These are phyloP conservation scores for Stenocarpella maydis DNA, from an alignment of 2,329 filamentous ascomycete genomes.

Conservation along the genomic window DNA sequence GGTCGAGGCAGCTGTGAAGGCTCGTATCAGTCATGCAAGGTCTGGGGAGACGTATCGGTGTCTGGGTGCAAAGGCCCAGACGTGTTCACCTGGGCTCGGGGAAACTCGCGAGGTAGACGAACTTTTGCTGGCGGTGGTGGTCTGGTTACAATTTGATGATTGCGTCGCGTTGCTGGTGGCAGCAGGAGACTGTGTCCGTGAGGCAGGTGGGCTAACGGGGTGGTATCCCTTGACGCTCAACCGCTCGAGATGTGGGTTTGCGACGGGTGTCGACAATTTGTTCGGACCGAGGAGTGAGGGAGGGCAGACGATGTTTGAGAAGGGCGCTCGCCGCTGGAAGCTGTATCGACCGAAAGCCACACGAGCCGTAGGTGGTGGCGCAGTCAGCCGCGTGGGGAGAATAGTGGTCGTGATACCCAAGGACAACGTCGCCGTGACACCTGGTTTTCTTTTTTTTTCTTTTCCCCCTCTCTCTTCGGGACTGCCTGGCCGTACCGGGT, in stretches of 20 bases:
- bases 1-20: neutral
- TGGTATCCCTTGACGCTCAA: neutral
- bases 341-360: constrained; percentile 20
- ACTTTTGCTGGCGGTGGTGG: neutral
- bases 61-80: neutral
- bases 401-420: constrained; percentile 25
- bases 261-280: neutral
- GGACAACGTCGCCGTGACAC: constrained; percentile 15
- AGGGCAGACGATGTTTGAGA: neutral
- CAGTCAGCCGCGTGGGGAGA: neutral
- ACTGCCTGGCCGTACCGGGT: neutral
- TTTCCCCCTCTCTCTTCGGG: too few species aligned
- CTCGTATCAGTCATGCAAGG: neutral
- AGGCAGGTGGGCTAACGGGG: neutral
- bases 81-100: neutral
- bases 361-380: constrained; percentile 12
- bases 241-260: neutral
- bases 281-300: neutral
- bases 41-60: neutral
- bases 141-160: neutral
- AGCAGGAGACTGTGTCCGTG: neutral
- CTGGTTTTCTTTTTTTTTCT: neutral
- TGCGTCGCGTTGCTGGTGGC: constrained; percentile 7
- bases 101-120: constrained; percentile 1
- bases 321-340: neutral